These are phyloP conservation scores for Hypoxylon sp. DNA, from an alignment of 2,329 filamentous ascomycete genomes.

Conservation along the genomic window DNA sequence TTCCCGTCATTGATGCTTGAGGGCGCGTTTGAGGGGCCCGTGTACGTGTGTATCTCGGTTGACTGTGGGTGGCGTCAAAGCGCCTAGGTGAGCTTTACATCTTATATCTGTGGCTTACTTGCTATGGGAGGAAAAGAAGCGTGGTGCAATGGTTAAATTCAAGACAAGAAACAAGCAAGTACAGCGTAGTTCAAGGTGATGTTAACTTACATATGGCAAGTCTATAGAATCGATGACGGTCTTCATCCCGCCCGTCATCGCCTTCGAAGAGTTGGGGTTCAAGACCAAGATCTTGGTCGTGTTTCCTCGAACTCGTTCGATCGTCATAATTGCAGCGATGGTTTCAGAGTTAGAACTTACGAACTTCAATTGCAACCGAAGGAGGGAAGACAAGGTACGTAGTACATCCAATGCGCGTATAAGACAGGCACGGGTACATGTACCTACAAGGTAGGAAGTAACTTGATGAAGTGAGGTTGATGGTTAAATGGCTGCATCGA, in stretches of 20 bases:
- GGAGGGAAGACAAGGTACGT: neutral
- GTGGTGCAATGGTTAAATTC: neutral
- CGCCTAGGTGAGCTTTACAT: neutral
- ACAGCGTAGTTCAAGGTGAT: neutral
- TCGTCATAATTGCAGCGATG: constrained; percentile 46
- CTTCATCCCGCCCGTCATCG: constrained; percentile 78
- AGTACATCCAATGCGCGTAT: neutral
- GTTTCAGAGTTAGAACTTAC: neutral
- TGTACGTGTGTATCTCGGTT: constrained; percentile 72
- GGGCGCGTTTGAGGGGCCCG: constrained; percentile 72
- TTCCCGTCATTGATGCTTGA: constrained; percentile 82
- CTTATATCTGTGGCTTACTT: neutral
- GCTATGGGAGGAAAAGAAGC: neutral
- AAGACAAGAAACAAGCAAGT: neutral
- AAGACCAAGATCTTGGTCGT: constrained; percentile 73
- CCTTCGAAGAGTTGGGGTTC: constrained; percentile 81
- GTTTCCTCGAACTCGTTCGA: constrained; percentile 49
- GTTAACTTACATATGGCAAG: constrained; percentile 54
- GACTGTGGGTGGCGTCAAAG: constrained; percentile 57
- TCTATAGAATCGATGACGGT: constrained; percentile 60
- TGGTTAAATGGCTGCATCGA: neutral
- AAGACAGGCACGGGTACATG: too few species aligned
- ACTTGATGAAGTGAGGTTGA: neutral
- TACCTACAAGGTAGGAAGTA: too few species aligned
- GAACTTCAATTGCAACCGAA: neutral